Evolutionary conservation across 129 eudicot species (phyloP).

Genomic region (Lactuca sativa): DNA sequence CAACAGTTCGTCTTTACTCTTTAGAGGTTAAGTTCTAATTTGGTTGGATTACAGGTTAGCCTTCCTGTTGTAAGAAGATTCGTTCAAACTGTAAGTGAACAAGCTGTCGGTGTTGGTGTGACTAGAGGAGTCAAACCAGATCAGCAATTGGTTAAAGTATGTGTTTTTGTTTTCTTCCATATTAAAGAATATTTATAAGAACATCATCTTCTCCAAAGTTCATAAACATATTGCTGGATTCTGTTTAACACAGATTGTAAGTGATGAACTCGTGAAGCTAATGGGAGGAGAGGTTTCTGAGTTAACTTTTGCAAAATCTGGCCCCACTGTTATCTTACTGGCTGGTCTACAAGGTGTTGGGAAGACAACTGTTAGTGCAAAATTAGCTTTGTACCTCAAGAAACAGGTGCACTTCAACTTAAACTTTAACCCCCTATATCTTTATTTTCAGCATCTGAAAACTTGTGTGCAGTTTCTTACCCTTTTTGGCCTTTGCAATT

Average conservation of each 20-base stretch:
- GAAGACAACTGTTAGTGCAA: slow-evolving; percentile 93
- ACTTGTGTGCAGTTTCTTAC: slow-evolving; percentile 15
- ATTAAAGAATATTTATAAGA: neutral
- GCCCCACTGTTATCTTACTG: slow-evolving; percentile 82
- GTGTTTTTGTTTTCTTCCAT: neutral
- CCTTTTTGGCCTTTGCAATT: slow-evolving; percentile 5
- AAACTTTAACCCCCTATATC: neutral
- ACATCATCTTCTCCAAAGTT: neutral
- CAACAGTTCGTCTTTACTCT: no score
- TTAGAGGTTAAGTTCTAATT: neutral
- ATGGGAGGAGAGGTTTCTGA: slow-evolving; percentile 99
- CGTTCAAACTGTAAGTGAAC: slow-evolving; percentile 82
- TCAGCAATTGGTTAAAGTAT: slow-evolving; percentile 95
- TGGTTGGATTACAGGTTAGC: slow-evolving; percentile 63
- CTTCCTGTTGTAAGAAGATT: slow-evolving; percentile 99
- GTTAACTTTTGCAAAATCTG: slow-evolving; percentile 68
- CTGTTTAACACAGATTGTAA: slow-evolving; percentile 62
- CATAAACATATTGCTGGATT: neutral
- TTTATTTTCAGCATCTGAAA: neutral
- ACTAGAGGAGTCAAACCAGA: slow-evolving; percentile 87
- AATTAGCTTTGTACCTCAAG: slow-evolving; percentile 86
- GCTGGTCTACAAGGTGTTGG: slow-evolving; percentile 99
- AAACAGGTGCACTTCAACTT: slow-evolving; percentile 57
- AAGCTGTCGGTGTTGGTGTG: slow-evolving; percentile 88
- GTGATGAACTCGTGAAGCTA: slow-evolving; percentile 86